Base-by-base conservation (phyloP, 2,329 filamentous ascomycete genomes). In the Aspergillus nomiae region DNA sequence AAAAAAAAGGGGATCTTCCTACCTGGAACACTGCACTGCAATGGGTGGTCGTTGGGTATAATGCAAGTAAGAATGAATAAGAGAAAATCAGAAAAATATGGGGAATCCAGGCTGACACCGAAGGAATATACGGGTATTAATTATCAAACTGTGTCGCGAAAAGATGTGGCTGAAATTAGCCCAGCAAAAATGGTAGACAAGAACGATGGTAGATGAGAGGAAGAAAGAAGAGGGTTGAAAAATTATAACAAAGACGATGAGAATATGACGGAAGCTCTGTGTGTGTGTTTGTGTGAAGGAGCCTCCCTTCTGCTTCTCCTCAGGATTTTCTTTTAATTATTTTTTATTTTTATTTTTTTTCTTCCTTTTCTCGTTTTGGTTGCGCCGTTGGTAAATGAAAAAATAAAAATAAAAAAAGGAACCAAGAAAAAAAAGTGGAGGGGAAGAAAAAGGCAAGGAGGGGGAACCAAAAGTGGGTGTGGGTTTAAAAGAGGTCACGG, bases 381-480 rank as follows among this genome's bases (percentile, higher is more conserved):
- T 61, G 65, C 61, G 63, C 45, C 57, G 65, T 59, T 50, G 59
- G 14, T 36, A 16, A 36, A 36, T 14, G 34, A 62, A 57, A 63
- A 65, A 60, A 58, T 58, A 67, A 64, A 59, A 63, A 48, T 57
- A 63, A 59, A 65, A 65, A 55, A 58, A 61, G 48, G 57, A 64
- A 62, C 59, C 62, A 67, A 64, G 59, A 64, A 56, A 66, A 64
- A 56, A 66, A 64, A 62, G 57, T 62, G 60, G 58, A 64, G 59
- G 60, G 60, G 55, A 54, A 63, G 54, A 43, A 61, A 60, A 64
- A 58, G 60, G 62, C 46, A 53, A 63, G 50, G 56, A 59, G 58
- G 61, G 61, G 58, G 62, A 60, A 58, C 57, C n/a, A 58, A 43
- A 63, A 66, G 66, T 66, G 66, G 66, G 62, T 54, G 64, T 61